These are phyloP conservation scores for Acer negundo DNA, from an alignment of 345 rosid genomes.

Conservation along the genomic window DNA sequence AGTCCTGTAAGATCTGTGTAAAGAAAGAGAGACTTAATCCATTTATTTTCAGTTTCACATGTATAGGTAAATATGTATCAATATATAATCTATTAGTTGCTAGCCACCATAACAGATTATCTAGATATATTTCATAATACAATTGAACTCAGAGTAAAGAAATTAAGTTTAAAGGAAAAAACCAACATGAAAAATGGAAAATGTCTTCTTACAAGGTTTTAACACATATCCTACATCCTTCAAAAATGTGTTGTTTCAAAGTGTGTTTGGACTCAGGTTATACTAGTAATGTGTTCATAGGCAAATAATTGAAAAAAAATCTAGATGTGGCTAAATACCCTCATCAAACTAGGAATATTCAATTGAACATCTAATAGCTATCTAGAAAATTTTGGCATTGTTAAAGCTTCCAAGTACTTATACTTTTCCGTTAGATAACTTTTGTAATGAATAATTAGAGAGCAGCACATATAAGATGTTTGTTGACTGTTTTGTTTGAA, in stretches of 20 bases:
- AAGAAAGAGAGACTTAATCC: background rate
- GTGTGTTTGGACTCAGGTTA: background rate
- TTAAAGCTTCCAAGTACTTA: background rate
- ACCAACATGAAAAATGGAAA: background rate
- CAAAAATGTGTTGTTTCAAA: background rate
- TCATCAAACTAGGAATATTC: background rate
- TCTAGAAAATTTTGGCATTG: background rate
- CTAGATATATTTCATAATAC: background rate
- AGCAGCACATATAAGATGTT: background rate
- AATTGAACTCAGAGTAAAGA: background rate
- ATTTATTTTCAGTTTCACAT: background rate
- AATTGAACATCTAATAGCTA: background rate
- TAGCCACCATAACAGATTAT: background rate
- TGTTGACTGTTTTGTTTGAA: background rate
- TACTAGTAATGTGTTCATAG: background rate
- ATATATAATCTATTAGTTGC: background rate
- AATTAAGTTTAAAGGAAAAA: background rate
- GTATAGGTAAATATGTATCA: background rate
- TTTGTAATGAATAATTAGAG: background rate
- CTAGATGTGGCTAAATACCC: background rate
- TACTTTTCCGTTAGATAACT: background rate
- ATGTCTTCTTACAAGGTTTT: background rate
- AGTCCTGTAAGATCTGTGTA: slow-evolving; percentile 10
- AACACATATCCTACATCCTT: background rate
- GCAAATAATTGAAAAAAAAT: background rate